Percentiles rank a stretch among this genome's conserved stretches.
Conservation (phyloP, 139 green algal genomes). For the Pleodorina starrii region DNA sequence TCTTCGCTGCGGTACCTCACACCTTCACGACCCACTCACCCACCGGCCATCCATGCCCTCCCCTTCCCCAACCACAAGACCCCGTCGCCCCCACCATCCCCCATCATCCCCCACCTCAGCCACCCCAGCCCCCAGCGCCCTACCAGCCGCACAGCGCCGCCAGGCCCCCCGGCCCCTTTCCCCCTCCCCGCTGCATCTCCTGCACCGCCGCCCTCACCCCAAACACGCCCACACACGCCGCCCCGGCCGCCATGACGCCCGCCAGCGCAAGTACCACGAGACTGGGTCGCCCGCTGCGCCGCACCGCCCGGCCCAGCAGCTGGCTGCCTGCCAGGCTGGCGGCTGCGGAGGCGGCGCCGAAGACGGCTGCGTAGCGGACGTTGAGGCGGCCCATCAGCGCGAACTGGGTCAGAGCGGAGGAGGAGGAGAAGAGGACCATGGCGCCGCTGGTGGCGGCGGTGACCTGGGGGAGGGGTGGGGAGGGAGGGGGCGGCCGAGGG, state of each 20-base stretch:
- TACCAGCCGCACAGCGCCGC: not conserved
- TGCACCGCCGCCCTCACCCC: conserved; percentile 2
- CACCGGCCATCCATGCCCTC: no score
- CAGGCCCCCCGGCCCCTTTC: not conserved
- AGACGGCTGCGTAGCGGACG: conserved; percentile 35
- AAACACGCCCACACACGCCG: conserved; percentile 42
- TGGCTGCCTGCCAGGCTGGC: conserved; percentile 34
- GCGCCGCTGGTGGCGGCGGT: conserved; percentile 58
- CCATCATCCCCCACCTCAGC: no score
- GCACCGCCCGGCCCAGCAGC: not conserved
- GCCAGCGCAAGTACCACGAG: conserved; percentile 56
- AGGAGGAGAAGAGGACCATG: conserved; percentile 75
- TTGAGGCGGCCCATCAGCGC: conserved; percentile 65
- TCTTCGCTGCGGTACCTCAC: no score
- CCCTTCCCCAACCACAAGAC: no score
- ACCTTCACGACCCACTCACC: no score
- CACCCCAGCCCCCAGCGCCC: no score
- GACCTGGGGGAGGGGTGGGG: conserved; percentile 40
- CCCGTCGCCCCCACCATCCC: no score
- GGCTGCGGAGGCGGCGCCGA: conserved; percentile 10
- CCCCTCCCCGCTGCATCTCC: not conserved
- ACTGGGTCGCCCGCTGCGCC: conserved; percentile 26
- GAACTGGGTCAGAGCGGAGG: conserved; percentile 68
- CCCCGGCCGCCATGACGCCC: conserved; percentile 40
- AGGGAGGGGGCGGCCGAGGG: not conserved